Percentiles rank a stretch among this genome's conserved stretches.
Evolutionary conservation across 139 green algal species (phyloP).

Genomic region (Spirogloea muscicola): DNA sequence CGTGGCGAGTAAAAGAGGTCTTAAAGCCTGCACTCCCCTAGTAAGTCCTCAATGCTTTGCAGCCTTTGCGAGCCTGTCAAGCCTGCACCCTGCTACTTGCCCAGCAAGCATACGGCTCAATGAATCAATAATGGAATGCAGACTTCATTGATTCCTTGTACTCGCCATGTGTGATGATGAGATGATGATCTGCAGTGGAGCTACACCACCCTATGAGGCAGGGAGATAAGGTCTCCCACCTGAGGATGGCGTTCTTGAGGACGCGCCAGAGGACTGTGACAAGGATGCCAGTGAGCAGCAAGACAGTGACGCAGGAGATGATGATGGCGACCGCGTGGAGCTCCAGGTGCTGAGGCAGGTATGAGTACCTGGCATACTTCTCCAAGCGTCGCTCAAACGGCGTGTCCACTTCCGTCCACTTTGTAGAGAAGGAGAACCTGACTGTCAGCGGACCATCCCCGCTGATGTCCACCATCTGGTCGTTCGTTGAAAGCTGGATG

Average conservation of each 20-base stretch:
- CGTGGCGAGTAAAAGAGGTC: too few relatives aligned
- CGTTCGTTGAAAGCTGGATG: constrained; percentile 79
- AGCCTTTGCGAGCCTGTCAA: too few relatives aligned
- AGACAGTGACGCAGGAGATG: constrained; percentile 59
- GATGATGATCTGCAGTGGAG: too few relatives aligned
- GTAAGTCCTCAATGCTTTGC: too few relatives aligned
- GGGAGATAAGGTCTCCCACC: constrained; percentile 33
- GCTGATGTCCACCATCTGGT: constrained; percentile 55
- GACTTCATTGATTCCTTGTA: too few relatives aligned
- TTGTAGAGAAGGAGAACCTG: constrained; percentile 54
- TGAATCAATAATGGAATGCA: too few relatives aligned
- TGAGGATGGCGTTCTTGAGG: constrained; percentile 62
- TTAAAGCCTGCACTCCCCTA: too few relatives aligned
- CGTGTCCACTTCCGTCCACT: constrained; percentile 53
- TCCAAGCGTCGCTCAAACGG: constrained; percentile 54
- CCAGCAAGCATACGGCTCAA: too few relatives aligned
- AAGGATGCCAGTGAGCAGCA: constrained; percentile 57
- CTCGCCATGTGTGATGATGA: too few relatives aligned
- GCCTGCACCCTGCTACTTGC: too few relatives aligned
- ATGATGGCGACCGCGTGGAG: constrained; percentile 64
- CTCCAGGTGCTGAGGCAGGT: constrained; percentile 59
- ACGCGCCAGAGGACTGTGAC: constrained; percentile 60
- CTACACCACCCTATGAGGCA: too few relatives aligned
- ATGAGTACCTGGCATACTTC: constrained; percentile 57
- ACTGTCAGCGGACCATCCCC: constrained; percentile 42